Evolutionary conservation across 2,329 filamentous ascomycete species (phyloP), one percentile per base, ranked within the genome.

Genomic region (Aspergillus neoniger): DNA sequence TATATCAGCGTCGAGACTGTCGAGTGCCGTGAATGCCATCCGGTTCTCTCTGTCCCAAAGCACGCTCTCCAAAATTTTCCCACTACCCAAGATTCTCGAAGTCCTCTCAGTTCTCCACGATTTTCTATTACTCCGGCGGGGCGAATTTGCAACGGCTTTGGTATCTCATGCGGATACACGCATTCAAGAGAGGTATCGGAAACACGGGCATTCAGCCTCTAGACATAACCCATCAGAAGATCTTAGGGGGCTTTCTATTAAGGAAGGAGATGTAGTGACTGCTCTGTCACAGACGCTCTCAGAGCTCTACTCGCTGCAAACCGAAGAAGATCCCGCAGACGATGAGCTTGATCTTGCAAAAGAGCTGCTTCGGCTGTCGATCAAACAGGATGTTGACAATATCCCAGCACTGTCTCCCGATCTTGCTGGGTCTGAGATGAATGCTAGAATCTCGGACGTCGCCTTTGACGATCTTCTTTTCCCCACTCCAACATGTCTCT

Each of bases 121-220:
- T 59, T 97, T 96, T 76, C 91, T 97, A 67, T 83, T 99, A 2
- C 83, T 99, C 0, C 89, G 90, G 1, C 86, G 91, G 36, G 94
- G 94, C 55, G 95, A 98, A 74, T 99, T 99, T 74, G 92, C 93
- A 19, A 88, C 95, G 77, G 89, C 90, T 0, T 78, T 99, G 25
- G 91, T 96, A 1, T 86, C 89, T 38, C 91, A 97, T 77, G 92
- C 94, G 1, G 92, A 97, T 67, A 86, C 89, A 57, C 89, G 88
- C 67, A 84, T 95, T 23, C 84, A 86, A n/a, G 88, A 86, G 65
- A 87, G 91, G 53, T 91, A 91, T 83, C 86, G 83, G 67, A 81
- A 87, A 64, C 81, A 86, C 10, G 84, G 71, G 60, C 47, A 68
- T 53, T 36, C 54, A 58, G 61, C 64, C 82, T 82, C 71, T 83